Evolutionary conservation across 2,329 filamentous ascomycete species (phyloP).

Genomic region (Claviceps purpurea): DNA sequence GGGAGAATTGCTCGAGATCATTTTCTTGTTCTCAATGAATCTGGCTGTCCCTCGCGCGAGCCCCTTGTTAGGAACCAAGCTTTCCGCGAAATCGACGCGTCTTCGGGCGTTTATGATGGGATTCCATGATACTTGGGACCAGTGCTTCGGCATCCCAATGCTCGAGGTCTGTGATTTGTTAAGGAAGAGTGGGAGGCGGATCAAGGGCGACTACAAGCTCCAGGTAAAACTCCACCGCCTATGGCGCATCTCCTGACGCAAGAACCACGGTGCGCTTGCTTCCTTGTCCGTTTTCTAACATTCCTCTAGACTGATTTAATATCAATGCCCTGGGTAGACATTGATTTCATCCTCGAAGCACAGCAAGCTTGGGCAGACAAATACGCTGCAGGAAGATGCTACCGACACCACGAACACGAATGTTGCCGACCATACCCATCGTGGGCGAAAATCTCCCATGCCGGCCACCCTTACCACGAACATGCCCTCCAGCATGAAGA

Average conservation of each 20-base stretch:
- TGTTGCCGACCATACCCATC: too few species aligned
- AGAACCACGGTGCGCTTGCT: background rate
- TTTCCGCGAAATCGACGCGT: conserved; percentile 28
- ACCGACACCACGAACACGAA: too few species aligned
- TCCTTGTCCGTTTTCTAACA: background rate
- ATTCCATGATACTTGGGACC: conserved; percentile 25
- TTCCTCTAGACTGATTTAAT: conserved; percentile 27
- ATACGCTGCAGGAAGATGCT: too few species aligned
- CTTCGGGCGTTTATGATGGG: conserved; percentile 23
- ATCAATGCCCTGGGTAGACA: conserved; percentile 28
- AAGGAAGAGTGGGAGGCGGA: background rate
- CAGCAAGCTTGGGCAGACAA: conserved; percentile 33
- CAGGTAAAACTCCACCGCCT: conserved; percentile 24
- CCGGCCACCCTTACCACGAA: conserved; percentile 4
- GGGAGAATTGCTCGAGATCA: conserved; percentile 37
- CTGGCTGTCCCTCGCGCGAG: conserved; percentile 32
- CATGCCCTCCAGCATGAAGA: conserved; percentile 12
- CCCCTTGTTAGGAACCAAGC: conserved; percentile 28
- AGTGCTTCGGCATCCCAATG: conserved; percentile 18
- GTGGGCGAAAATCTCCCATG: too few species aligned
- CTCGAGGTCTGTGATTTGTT: background rate
- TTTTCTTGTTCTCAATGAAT: conserved; percentile 37
- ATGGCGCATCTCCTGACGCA: background rate
- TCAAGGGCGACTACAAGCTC: conserved; percentile 25
- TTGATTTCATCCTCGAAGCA: conserved; percentile 32